Conservation (phyloP, 106 monocot species). For the Dendrobium chrysotoxum region DNA sequence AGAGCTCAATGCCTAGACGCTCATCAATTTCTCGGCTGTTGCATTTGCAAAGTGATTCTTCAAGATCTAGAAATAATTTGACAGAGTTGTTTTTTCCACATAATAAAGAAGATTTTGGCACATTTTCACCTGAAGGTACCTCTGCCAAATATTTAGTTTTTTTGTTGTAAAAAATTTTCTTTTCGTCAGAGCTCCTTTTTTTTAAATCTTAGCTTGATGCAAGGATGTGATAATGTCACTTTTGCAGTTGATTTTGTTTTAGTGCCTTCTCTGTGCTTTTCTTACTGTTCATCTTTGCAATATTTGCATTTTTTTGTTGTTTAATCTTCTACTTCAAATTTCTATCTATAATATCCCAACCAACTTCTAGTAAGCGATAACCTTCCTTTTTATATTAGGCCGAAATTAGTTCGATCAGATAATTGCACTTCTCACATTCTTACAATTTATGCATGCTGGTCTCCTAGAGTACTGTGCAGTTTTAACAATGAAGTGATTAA, state of each 20-base stretch:
- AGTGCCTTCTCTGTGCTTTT: background rate
- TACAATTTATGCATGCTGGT: background rate
- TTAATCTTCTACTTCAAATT: background rate
- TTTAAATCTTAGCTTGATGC: background rate
- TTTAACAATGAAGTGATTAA: background rate
- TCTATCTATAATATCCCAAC: background rate
- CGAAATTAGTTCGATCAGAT: background rate
- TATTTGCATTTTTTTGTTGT: background rate
- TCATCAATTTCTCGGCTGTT: background rate
- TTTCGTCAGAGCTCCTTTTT: background rate
- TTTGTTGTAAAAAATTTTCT: background rate
- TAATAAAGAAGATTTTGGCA: background rate
- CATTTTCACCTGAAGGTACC: background rate
- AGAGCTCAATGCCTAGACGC: background rate
- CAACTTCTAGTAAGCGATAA: background rate
- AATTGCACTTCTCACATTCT: background rate
- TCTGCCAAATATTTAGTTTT: background rate
- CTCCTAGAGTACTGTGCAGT: background rate
- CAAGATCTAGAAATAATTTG: background rate
- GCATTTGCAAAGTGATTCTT: background rate
- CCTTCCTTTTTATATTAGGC: background rate
- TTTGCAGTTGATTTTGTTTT: background rate
- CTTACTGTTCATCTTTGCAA: background rate
- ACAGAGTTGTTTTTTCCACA: background rate
- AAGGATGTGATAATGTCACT: background rate